Conservation (phyloP, 164 flowering plant species). For the Vitis rupestris region DNA sequence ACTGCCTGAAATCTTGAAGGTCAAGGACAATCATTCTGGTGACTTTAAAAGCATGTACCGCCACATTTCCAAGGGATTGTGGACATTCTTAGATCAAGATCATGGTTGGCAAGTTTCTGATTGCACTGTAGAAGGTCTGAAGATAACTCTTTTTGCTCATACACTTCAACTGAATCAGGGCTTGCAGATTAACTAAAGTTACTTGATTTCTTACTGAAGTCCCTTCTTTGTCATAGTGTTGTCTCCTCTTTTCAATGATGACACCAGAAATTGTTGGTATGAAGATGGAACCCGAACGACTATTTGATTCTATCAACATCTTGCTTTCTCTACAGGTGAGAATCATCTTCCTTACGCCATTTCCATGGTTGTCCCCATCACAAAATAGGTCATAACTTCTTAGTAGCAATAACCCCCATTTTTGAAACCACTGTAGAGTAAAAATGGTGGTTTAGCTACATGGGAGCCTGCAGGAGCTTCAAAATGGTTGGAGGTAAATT, state of each 20-base stretch:
- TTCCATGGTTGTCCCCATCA: no score
- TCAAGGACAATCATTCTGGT: slow-evolving; percentile 46
- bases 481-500: slow-evolving; percentile 27
- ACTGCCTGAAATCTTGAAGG: slow-evolving; percentile 13
- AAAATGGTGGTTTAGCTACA: slow-evolving; percentile 25
- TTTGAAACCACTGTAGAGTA: slow-evolving; percentile 2
- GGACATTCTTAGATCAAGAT: slow-evolving; percentile 57
- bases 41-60: slow-evolving; percentile 43
- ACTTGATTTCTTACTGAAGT: neutral
- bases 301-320: slow-evolving; percentile 50
- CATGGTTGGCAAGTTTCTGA: slow-evolving; percentile 68
- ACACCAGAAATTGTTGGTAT: slow-evolving; percentile 47
- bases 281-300: slow-evolving; percentile 32
- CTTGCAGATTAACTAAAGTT: neutral
- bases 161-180: neutral
- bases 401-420: neutral
- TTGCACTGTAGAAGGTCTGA: slow-evolving; percentile 57
- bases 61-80: slow-evolving; percentile 50
- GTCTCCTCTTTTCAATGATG: slow-evolving; percentile 35
- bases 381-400: neutral
- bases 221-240: slow-evolving; percentile 21
- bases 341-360: neutral
- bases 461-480: slow-evolving; percentile 28
- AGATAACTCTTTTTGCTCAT: slow-evolving; percentile 20
- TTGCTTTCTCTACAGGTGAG: slow-evolving; percentile 46